Percentiles rank a stretch among this genome's conserved stretches.
Evolutionary conservation across 106 monocot species (phyloP).

Genomic region (Platanthera zijinensis): DNA sequence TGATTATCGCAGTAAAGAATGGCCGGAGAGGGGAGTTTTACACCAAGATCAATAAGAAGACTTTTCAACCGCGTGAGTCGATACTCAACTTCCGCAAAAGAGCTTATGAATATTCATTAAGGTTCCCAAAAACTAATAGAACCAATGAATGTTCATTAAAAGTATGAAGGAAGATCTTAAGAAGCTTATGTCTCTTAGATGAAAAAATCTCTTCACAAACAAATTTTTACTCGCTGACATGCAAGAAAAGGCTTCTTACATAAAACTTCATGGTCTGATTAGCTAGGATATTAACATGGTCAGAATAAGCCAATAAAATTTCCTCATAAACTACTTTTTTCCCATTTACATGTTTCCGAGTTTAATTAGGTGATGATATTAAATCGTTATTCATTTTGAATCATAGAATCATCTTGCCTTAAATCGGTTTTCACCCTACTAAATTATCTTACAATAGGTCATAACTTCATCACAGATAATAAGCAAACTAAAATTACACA

Average conservation of each 20-base stretch:
- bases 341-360: too few relatives aligned
- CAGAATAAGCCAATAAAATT: too few relatives aligned
- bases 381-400: too few relatives aligned
- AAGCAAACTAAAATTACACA: background rate
- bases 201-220: too few relatives aligned
- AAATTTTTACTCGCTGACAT: background rate
- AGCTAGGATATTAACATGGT: too few relatives aligned
- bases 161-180: background rate
- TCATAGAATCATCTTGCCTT: too few relatives aligned
- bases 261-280: background rate
- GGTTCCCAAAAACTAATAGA: background rate
- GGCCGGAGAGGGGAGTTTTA: too few relatives aligned
- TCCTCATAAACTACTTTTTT: too few relatives aligned
- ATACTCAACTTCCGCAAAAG: background rate
- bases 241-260: background rate
- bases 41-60: too few relatives aligned
- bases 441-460: background rate
- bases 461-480: background rate
- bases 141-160: background rate
- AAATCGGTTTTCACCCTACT: background rate
- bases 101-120: background rate
- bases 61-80: background rate
- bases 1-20: too few relatives aligned
- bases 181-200: background rate
- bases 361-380: too few relatives aligned